Evolutionary conservation across 2,329 filamentous ascomycete genomes (phyloP).

Genomic region (Tolypocladium amazonense): DNA sequence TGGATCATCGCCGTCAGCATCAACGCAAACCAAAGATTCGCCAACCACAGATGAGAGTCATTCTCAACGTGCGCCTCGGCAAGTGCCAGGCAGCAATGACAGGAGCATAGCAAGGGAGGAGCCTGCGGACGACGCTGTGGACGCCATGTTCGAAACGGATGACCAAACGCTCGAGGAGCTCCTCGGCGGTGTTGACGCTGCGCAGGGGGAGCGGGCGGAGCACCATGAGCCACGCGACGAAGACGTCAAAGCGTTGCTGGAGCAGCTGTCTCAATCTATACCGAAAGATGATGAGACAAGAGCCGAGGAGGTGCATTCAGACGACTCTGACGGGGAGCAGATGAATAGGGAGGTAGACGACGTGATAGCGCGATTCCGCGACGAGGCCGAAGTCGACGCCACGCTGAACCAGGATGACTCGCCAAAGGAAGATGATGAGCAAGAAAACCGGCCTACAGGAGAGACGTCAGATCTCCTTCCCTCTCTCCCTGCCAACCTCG

Average conservation of each 20-base stretch:
- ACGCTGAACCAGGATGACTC: slow-evolving; percentile 1
- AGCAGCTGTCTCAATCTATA: slow-evolving; percentile 23
- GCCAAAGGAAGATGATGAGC: not conserved
- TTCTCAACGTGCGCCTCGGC: not conserved
- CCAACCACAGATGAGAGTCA: not conserved
- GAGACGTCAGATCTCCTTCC: slow-evolving; percentile 24
- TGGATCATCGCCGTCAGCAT: slow-evolving; percentile 15
- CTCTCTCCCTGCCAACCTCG: slow-evolving; percentile 32
- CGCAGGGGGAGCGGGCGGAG: slow-evolving; percentile 12
- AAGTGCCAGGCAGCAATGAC: not conserved
- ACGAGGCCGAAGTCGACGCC: slow-evolving; percentile 30
- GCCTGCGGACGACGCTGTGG: slow-evolving; percentile 20
- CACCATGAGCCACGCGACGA: slow-evolving; percentile 16
- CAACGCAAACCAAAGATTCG: not conserved
- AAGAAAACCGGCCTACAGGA: not conserved
- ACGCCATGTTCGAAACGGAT: slow-evolving; percentile 32
- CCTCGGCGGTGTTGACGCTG: slow-evolving; percentile 29
- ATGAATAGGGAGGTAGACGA: slow-evolving; percentile 34
- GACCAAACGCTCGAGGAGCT: slow-evolving; percentile 43
- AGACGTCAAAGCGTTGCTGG: slow-evolving; percentile 23
- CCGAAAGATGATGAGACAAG: slow-evolving; percentile 11
- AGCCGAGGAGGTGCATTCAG: slow-evolving; percentile 12
- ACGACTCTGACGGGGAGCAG: slow-evolving; percentile 40
- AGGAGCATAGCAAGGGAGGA: not conserved
- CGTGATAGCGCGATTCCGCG: slow-evolving; percentile 33